Conservation (phyloP, 1,139 yeast genomes). For the Pichia sp. region DNA sequence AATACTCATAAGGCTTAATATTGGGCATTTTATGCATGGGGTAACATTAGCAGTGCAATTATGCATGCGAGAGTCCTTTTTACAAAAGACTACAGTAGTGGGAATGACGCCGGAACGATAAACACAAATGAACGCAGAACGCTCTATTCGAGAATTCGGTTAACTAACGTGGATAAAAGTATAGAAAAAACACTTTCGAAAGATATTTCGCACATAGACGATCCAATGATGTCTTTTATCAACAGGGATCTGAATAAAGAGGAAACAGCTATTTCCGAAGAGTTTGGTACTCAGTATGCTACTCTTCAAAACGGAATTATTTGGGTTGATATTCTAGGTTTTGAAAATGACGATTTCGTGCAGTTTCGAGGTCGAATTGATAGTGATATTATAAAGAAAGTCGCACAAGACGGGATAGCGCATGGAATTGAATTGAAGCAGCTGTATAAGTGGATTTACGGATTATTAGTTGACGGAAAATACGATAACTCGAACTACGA, state of each 20-base stretch:
- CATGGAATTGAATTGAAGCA: background rate
- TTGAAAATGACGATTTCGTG: slow-evolving; percentile 5
- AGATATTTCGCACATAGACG: background rate
- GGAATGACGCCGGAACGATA: background rate
- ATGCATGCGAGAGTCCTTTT: slow-evolving; percentile 6
- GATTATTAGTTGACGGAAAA: slow-evolving; percentile 10
- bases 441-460: slow-evolving; percentile 11
- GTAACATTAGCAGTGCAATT: too few relatives aligned
- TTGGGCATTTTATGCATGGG: too few relatives aligned
- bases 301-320: background rate
- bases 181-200: background rate
- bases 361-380: slow-evolving; percentile 10
- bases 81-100: background rate
- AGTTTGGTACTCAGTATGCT: background rate
- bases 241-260: background rate
- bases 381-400: background rate
- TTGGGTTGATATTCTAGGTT: slow-evolving; percentile 4
- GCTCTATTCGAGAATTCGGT: slow-evolving; percentile 1
- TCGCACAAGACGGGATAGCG: background rate
- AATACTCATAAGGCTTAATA: too few relatives aligned
- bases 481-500: slow-evolving; percentile 9
- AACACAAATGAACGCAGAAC: background rate
- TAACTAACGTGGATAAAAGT: background rate
- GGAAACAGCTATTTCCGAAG: background rate
- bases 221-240: background rate